Conservation (phyloP, 768 basidiomycete species). For the Dictyophora rubrovolvata region DNA sequence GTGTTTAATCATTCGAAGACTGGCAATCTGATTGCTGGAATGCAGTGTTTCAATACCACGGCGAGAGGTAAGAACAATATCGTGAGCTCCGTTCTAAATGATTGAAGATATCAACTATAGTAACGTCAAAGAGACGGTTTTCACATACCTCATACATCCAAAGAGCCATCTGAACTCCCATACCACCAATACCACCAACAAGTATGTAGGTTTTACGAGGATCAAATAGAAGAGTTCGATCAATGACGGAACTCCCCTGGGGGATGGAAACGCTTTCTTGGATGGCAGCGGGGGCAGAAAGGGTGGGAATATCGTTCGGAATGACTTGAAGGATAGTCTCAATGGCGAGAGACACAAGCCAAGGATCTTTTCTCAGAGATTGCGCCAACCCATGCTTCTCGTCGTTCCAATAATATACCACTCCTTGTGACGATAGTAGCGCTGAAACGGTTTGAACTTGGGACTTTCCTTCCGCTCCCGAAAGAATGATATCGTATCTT, state of each 20-base stretch:
- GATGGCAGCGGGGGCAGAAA: constrained; percentile 10
- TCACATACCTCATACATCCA: constrained; percentile 32
- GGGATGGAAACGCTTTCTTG: neutral
- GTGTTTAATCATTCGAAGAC: constrained; percentile 20
- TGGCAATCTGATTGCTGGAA: constrained; percentile 17
- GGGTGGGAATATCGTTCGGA: neutral
- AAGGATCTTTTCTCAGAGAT: constrained; percentile 11
- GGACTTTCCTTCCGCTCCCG: constrained; percentile 1
- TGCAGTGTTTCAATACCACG: constrained; percentile 21
- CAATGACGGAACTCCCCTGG: constrained; percentile 5
- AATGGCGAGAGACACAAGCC: constrained; percentile 13
- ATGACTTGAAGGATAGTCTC: neutral
- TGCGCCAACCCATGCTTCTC: constrained; percentile 4
- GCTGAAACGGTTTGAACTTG: neutral
- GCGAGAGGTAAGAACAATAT: constrained; percentile 29
- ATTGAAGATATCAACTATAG: neutral
- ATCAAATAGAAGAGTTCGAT: constrained; percentile 19
- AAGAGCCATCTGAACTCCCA: constrained; percentile 28
- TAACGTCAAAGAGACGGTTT: neutral
- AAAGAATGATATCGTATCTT: constrained; percentile 6
- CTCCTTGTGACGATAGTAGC: neutral
- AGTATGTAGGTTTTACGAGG: constrained; percentile 26
- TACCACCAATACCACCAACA: constrained; percentile 30
- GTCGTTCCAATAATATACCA: constrained; percentile 11
- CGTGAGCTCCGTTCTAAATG: constrained; percentile 25